A percentile compares a stretch with the other conserved stretches of the same genome.
phyloP scores from a whole-genome alignment of 2,329 filamentous ascomycete genomes.

The Fusarium vanettenii region DNA sequence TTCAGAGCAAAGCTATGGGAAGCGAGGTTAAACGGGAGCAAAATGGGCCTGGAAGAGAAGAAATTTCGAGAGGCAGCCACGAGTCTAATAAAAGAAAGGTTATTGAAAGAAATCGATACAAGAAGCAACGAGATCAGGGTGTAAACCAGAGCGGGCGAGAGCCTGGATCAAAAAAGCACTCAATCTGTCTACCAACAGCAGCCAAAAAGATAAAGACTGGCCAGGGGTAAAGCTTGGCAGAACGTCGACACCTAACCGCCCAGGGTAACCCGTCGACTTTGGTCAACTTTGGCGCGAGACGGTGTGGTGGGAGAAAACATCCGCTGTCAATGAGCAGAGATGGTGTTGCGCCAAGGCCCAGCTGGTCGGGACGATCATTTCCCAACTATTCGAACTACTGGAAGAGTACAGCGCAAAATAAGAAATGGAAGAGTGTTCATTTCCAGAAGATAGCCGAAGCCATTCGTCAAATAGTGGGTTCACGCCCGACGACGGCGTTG shows the following conservation, averaged over 20 bases:
- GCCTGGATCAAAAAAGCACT: neutral
- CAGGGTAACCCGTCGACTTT: neutral
- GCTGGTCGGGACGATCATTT: neutral
- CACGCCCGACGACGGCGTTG: neutral
- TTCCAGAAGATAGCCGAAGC: neutral
- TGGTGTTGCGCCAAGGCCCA: neutral
- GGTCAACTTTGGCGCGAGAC: neutral
- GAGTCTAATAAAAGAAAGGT: neutral
- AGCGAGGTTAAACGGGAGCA: neutral
- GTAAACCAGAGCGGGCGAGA: neutral
- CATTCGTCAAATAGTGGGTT: neutral
- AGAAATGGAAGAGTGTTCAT: neutral
- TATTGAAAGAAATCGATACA: neutral
- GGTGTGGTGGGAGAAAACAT: neutral
- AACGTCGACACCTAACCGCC: neutral
- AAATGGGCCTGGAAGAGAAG: neutral
- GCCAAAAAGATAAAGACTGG: neutral
- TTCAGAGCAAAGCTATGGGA: neutral
- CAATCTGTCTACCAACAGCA: neutral
- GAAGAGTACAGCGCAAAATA: neutral
- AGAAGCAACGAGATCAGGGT: neutral
- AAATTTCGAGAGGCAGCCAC: neutral
- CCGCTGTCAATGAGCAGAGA: neutral
- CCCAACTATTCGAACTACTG: neutral
- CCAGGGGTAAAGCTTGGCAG: neutral